These are phyloP conservation scores for Cladorrhinum samala DNA, from an alignment of 495 filamentous ascomycete species.

Conservation along the genomic window DNA sequence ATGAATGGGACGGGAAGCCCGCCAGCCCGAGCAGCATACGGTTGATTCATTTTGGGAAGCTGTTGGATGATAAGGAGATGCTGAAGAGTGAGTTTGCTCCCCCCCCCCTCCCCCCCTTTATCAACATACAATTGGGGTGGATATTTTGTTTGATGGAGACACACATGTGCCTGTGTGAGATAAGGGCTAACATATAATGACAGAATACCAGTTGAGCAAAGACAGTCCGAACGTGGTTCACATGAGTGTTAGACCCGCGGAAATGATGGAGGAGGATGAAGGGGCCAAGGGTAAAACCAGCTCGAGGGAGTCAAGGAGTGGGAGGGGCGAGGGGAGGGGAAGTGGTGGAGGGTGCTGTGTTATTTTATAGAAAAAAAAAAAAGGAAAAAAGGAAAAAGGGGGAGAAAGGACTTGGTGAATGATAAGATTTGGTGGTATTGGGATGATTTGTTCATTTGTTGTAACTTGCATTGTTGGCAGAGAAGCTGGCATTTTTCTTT, in stretches of 20 bases:
- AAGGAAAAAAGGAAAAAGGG: too few relatives aligned
- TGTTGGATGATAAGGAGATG: conserved; percentile 78
- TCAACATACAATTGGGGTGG: background rate
- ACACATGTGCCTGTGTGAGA: too few relatives aligned
- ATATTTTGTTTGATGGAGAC: background rate
- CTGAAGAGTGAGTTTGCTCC: conserved; percentile 49
- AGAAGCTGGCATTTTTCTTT: background rate
- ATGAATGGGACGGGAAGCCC: conserved; percentile 82
- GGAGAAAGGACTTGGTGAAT: background rate
- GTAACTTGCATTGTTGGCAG: background rate
- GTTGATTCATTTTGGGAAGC: conserved; percentile 80
- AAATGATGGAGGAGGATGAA: conserved; percentile 81
- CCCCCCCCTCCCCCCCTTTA: background rate
- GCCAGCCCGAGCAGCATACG: conserved; percentile 78
- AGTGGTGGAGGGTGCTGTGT: conserved; percentile 72
- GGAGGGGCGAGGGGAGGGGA: conserved; percentile 59
- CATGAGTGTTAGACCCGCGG: conserved; percentile 87
- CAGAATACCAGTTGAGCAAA: conserved; percentile 73
- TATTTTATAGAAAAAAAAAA: too few relatives aligned
- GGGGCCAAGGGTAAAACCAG: conserved; percentile 62
- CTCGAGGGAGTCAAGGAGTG: conserved; percentile 51
- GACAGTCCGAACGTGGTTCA: conserved; percentile 77
- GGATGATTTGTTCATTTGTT: background rate
- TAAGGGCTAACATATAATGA: background rate
- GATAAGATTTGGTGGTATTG: background rate